Percentiles rank a stretch among this genome's conserved stretches.
Evolutionary conservation across 257 asterid genomes (phyloP).

Genomic region (Eucommia ulmoides): DNA sequence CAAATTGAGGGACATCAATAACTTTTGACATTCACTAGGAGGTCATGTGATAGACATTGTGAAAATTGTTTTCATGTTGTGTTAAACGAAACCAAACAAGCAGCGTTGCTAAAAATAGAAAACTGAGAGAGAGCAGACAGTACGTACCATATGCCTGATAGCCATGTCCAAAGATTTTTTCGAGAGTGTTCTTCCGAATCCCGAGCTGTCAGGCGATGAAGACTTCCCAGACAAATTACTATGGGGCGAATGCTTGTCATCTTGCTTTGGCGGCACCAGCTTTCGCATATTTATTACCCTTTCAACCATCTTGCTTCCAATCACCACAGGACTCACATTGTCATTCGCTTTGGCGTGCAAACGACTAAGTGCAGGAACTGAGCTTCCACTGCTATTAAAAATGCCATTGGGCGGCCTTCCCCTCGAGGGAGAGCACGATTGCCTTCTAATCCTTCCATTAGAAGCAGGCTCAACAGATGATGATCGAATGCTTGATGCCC

Average conservation of each 20-base stretch:
- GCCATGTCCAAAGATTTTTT: constrained; percentile 99
- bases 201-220: constrained; percentile 79
- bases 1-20: too few species aligned
- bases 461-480: constrained; percentile 76
- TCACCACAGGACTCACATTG: constrained; percentile 68
- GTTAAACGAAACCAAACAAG: too few species aligned
- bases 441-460: constrained; percentile 81
- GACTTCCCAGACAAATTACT: constrained; percentile 38
- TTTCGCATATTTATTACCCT: constrained; percentile 95
- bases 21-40: too few species aligned
- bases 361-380: constrained; percentile 70
- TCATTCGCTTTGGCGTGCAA: constrained; percentile 90
- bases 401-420: constrained; percentile 95
- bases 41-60: too few species aligned
- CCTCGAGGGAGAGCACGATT: constrained; percentile 92
- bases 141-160: constrained; percentile 88
- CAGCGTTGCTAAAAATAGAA: too few species aligned
- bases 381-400: constrained; percentile 68
- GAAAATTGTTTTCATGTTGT: too few species aligned
- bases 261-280: constrained; percentile 80
- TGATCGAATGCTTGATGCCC: constrained; percentile 75
- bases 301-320: constrained; percentile 96
- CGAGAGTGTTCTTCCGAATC: constrained; percentile 90
- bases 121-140: constrained; percentile 8
- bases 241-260: constrained; percentile 68